Evolutionary conservation across 345 rosid genomes (phyloP).

Genomic region (Pugionium dolabratum): DNA sequence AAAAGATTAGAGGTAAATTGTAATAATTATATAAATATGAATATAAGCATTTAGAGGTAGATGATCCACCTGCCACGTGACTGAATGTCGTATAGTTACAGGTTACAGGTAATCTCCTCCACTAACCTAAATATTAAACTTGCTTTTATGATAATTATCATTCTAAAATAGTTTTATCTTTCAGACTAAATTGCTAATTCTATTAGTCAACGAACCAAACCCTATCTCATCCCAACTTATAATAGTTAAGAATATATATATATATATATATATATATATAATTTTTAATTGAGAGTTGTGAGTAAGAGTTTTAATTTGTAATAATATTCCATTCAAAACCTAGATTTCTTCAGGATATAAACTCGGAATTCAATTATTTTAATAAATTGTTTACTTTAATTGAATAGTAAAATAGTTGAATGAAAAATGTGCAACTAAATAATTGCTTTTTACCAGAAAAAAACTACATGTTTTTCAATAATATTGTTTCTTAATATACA

Average conservation of each 20-base stretch:
- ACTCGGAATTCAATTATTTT: not conserved
- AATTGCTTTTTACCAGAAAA: not conserved
- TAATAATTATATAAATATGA: not conserved
- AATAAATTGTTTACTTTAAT: not conserved
- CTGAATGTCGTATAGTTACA: conserved; percentile 32
- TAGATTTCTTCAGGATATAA: not conserved
- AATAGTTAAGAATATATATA: too few species aligned
- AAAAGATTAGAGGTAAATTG: not conserved
- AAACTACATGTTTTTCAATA: not conserved
- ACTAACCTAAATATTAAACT: conserved; percentile 12
- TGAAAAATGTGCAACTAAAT: conserved; percentile 13
- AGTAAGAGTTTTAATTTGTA: too few species aligned
- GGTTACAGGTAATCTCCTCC: conserved; percentile 34
- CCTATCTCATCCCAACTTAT: too few species aligned
- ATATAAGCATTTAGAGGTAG: conserved; percentile 11
- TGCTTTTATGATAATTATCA: not conserved
- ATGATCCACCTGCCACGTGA: conserved; percentile 40
- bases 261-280: too few species aligned
- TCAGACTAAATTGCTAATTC: too few species aligned
- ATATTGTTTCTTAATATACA: not conserved
- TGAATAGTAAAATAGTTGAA: not conserved
- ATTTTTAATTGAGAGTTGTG: too few species aligned
- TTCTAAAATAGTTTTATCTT: not conserved
- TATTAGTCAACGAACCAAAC: too few species aligned
- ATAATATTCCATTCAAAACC: not conserved